phyloP scores from a whole-genome alignment of 176 grass and related monocot genomes.

The Canna indica region DNA sequence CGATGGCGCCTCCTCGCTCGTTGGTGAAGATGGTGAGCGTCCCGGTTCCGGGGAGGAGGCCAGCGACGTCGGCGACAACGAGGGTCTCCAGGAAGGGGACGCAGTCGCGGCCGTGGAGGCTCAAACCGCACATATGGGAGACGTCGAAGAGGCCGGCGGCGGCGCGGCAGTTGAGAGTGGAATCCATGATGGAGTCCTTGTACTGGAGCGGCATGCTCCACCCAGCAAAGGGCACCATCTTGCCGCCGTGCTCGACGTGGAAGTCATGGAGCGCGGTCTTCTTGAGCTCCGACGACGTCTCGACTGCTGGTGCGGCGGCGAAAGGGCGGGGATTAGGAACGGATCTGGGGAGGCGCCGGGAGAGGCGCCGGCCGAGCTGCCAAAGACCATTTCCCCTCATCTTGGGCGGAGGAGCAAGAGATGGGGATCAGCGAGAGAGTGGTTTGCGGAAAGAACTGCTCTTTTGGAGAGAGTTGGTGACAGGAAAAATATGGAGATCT shows the following conservation, averaged over 20 bases:
- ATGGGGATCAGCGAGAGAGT: constrained; percentile 9
- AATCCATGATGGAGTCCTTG: constrained; percentile 95
- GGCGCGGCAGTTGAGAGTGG: constrained; percentile 80
- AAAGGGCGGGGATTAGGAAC: constrained; percentile 22
- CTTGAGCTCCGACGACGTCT: constrained; percentile 56
- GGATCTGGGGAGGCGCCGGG: constrained; percentile 34
- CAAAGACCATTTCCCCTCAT: constrained; percentile 62
- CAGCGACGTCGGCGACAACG: constrained; percentile 73
- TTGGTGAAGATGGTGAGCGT: constrained; percentile 87
- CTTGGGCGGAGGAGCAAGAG: neutral
- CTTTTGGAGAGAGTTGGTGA: constrained; percentile 12
- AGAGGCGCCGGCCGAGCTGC: constrained; percentile 23
- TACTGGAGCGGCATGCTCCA: constrained; percentile 99
- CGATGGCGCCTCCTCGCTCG: constrained; percentile 73
- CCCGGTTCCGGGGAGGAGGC: constrained; percentile 48
- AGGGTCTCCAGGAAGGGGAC: constrained; percentile 78
- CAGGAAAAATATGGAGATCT: too few relatives aligned
- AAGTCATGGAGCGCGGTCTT: constrained; percentile 84
- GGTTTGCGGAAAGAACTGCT: neutral
- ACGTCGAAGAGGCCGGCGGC: constrained; percentile 84
- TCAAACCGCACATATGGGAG: constrained; percentile 94
- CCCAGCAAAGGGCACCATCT: constrained; percentile 94
- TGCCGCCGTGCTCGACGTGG: constrained; percentile 69
- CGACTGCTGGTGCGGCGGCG: constrained; percentile 45
- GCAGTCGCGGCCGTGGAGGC: constrained; percentile 43